Conservation (phyloP, 2,329 filamentous ascomycete genomes). For the Sphaerulina vaccinii region DNA sequence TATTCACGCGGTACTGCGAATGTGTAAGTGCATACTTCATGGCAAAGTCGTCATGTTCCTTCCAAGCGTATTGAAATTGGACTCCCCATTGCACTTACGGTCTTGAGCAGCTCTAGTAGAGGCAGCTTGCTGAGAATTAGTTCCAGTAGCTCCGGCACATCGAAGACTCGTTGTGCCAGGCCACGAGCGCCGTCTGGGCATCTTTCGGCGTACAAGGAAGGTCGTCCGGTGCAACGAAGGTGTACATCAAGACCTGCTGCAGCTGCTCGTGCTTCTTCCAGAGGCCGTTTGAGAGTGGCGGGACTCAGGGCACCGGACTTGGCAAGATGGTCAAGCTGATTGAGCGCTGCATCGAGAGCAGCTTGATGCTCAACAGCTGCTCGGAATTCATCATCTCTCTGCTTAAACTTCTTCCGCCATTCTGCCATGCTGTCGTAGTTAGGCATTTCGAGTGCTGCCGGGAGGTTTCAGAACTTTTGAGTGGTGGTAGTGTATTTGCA, state of each 20-base stretch:
- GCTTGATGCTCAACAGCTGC: constrained; percentile 4
- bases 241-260: constrained; percentile 5
- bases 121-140: constrained; percentile 11
- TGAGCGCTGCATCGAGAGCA: neutral
- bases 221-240: constrained; percentile 3
- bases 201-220: constrained; percentile 6
- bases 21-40: too few species aligned
- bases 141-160: constrained; percentile 8
- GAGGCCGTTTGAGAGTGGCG: neutral
- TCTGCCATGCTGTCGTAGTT: constrained; percentile 4
- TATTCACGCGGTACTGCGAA: constrained; percentile 5
- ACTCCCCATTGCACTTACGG: too few species aligned
- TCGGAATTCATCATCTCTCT: constrained; percentile 9
- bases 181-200: constrained; percentile 5
- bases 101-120: constrained; percentile 8
- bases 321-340: neutral
- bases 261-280: neutral
- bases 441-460: too few species aligned
- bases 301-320: neutral
- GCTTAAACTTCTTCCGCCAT: constrained; percentile 3
- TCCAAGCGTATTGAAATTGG: too few species aligned
- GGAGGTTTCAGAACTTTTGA: too few species aligned
- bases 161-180: constrained; percentile 7
- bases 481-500: too few species aligned
- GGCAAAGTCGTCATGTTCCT: too few species aligned